Percentiles rank a stretch among this genome's conserved stretches.
These are phyloP conservation scores for Fennellomyces sp. DNA, from an alignment of 371 early-diverging fungal genomes.

Conservation along the genomic window DNA sequence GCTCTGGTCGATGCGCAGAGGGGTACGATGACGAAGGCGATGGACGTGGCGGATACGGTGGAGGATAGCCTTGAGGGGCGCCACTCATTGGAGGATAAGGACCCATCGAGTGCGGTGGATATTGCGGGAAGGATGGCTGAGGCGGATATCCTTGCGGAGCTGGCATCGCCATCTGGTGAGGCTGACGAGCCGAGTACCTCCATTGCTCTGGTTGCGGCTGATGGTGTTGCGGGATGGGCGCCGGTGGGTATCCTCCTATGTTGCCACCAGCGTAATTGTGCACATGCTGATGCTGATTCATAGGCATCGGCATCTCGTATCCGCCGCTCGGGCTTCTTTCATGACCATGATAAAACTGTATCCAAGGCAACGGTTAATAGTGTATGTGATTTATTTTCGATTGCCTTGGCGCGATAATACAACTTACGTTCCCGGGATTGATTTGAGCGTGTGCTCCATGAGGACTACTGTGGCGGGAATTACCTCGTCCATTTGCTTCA, in stretches of 20 bases:
- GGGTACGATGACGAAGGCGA: not conserved
- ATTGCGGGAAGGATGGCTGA: not conserved
- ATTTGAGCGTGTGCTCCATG: not conserved
- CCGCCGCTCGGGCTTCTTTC: not conserved
- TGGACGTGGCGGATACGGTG: not conserved
- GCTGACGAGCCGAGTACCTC: not conserved
- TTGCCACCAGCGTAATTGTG: not conserved
- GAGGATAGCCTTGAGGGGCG: not conserved
- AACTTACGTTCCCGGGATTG: slow-evolving; percentile 1
- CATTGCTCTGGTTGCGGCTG: not conserved
- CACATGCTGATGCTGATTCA: not conserved
- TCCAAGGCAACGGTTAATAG: not conserved
- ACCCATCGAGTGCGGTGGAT: not conserved
- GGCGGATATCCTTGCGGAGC: not conserved
- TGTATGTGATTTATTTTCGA: not conserved
- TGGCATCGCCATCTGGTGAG: not conserved
- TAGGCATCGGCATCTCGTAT: not conserved
- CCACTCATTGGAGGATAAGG: not conserved
- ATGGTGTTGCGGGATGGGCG: not conserved
- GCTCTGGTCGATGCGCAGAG: not conserved
- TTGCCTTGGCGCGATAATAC: not conserved
- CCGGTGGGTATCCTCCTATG: not conserved
- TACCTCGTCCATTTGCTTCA: not conserved
- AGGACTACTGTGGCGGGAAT: slow-evolving; percentile 1
- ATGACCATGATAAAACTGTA: not conserved